Base-by-base conservation (phyloP, 305 asterid genomes). In the Ilex paraguariensis region DNA sequence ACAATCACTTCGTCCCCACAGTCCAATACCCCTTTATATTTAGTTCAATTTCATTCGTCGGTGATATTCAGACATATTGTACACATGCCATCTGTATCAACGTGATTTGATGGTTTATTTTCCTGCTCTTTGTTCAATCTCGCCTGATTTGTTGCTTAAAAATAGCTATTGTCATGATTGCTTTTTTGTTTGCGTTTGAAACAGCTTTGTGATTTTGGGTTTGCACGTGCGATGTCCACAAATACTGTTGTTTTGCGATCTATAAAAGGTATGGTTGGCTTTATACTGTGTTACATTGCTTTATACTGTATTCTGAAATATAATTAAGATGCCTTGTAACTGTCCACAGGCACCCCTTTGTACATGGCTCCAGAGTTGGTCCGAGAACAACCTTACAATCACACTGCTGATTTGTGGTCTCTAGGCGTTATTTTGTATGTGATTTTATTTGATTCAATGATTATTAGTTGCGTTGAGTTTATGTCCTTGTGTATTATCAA, bases 301-400 rank as follows among this genome's bases (percentile, higher is more conserved):
- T 52, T 72, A 59, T 21, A 56, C 60, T 52, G 32, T 8, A 36
- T 36, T 36, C 42, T 36, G 42, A 5, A 36, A 36, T 8, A 8
- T 44, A 62, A 64, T 58, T 71, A 73, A 21, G 28, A 21, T 21
- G 28, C 28, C 28, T 21, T 21, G 28, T 21, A 21, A 21, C 28
- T 21, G 28, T 21, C 28, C 28, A 21, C 75, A 94, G 99, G 99
- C 69, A 94, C 98, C 70, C 99, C 99, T 39, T 77, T 94, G 65
- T 94, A 94, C 87, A 94, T 94, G 99, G 99, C 99, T 64, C 98
- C 99, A 42, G 99, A 94, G 78, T 83, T 94, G 82, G 98, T 94
- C 70, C 84, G 99, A 59, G 99, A 94, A 75, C 99, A 94, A 65
- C 99, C 99, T n/a, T 94, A 94, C 84, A 94, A 94, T 77, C 97